Evolutionary conservation across 2,329 filamentous ascomycete genomes (phyloP), one percentile per base, ranked within the genome.

Genomic region (Sporothrix dimorphospora): DNA sequence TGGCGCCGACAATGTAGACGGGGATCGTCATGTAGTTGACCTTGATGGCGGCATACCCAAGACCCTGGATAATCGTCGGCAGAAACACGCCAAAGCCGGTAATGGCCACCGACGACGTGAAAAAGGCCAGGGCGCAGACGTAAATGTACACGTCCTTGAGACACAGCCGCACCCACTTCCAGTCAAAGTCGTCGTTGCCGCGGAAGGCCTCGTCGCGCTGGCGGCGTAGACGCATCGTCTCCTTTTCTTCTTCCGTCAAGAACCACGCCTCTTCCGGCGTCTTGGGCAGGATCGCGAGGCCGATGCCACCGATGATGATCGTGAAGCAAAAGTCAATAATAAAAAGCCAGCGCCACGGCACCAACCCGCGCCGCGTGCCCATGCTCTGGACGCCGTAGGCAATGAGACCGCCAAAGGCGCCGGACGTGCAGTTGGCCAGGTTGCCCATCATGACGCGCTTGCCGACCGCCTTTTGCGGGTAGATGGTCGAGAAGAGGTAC

Each of bases 291-390:
- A 61, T n/a, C 2, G n/a, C 7, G 24, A 63, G 40, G 19, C 67
- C 34, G 40, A 68, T 27, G 30, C 49, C 53, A 16, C 71, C 59
- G 19, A 73, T 27, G 19, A 67, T 40, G 6, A 73, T n/a, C 6
- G 68, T 61, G 11, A 68, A 9, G 27, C 19, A 19, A 9, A 81
- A 81, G 72, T 84, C 81, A 30, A 81, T 75, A 63, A 83, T 82
- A 74, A 85, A 85, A 0, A 84, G 75, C 83, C 83, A 85, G 72
- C 82, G 77, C 84, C 83, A 85, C 1, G 84, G 83, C 6, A 78
- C 77, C 11, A 85, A 78, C 0, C 83, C 83, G 57, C 79, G 80
- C 21, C 77, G 78, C 6, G 81, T 81, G 38, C 85, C 82, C 51
- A 85, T 79, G 7, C 80, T 79, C 16, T 81, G 79, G 19, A 74